phyloP scores from a whole-genome alignment of 140 eudicot species.

The Anethum foeniculum region DNA sequence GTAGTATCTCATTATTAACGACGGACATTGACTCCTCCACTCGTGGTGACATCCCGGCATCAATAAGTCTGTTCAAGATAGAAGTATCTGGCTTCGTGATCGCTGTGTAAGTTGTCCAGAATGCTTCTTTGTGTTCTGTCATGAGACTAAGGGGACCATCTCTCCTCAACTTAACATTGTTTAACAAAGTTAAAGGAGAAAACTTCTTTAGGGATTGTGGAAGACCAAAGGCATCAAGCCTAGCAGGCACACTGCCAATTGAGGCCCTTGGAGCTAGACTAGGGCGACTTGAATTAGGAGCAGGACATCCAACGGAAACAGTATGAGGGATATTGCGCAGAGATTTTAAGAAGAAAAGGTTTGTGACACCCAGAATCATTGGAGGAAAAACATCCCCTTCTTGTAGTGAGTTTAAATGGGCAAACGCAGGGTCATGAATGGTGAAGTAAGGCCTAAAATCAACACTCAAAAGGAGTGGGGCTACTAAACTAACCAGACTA shows the following conservation, averaged over 20 bases:
- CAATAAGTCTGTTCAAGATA: conserved; percentile 80
- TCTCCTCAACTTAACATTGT: conserved; percentile 72
- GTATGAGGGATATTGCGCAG: conserved; percentile 73
- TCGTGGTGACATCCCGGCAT: conserved; percentile 92
- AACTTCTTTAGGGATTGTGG: conserved; percentile 66
- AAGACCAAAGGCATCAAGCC: conserved; percentile 43
- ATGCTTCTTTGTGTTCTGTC: conserved; percentile 91
- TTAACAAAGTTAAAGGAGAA: conserved; percentile 68
- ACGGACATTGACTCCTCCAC: conserved; percentile 99
- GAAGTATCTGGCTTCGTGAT: conserved; percentile 91
- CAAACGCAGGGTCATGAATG: conserved; percentile 79
- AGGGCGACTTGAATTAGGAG: conserved; percentile 49
- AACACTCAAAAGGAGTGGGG: conserved; percentile 81
- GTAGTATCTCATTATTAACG: conserved; percentile 86
- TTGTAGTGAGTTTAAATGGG: conserved; percentile 64
- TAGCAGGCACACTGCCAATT: conserved; percentile 37
- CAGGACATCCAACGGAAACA: conserved; percentile 80
- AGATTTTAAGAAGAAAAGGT: conserved; percentile 77
- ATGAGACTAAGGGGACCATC: conserved; percentile 94
- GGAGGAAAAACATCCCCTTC: conserved; percentile 75
- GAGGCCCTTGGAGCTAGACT: conserved; percentile 45
- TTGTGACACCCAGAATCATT: conserved; percentile 85
- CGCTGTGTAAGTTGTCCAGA: conserved; percentile 70
- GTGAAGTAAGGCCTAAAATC: conserved; percentile 97
- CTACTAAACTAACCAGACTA: conserved; percentile 72